Evolutionary conservation across 2,329 filamentous ascomycete genomes (phyloP).

Genomic region (Fusarium xylarioides): DNA sequence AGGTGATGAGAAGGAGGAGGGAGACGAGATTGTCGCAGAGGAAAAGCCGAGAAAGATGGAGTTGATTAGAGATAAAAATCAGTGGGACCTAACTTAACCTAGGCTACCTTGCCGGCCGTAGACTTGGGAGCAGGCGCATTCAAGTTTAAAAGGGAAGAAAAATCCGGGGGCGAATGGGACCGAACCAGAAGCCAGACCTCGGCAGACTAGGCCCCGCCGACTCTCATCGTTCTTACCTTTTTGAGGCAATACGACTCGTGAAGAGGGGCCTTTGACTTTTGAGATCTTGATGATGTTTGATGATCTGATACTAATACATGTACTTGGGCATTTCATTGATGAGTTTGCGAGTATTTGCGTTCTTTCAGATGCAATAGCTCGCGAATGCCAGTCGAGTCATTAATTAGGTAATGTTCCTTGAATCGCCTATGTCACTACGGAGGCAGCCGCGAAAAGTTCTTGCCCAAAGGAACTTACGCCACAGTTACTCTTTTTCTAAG

Average conservation of each 20-base stretch:
- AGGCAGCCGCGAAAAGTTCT: too few species aligned
- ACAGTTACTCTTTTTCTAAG: too few species aligned
- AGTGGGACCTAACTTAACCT: conserved; percentile 19
- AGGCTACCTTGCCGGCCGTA: background rate
- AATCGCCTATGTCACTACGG: background rate
- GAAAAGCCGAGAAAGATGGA: conserved; percentile 30
- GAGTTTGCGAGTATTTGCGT: background rate
- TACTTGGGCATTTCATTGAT: background rate
- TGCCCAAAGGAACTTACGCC: too few species aligned
- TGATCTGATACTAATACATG: background rate
- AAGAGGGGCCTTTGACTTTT: background rate
- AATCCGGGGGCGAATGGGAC: conserved; percentile 41
- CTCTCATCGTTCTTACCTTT: conserved; percentile 22
- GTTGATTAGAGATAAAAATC: conserved; percentile 29
- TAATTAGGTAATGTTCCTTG: background rate
- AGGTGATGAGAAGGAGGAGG: background rate
- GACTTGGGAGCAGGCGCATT: conserved; percentile 6
- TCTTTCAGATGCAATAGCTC: background rate
- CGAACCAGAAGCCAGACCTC: conserved; percentile 36
- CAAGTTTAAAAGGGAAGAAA: conserved; percentile 38
- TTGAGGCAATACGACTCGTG: conserved; percentile 4
- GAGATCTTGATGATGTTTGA: background rate
- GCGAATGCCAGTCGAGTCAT: background rate
- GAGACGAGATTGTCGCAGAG: conserved; percentile 4
- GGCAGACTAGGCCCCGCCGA: conserved; percentile 27